A percentile compares a stretch with the other conserved stretches of the same genome.
phyloP scores from a whole-genome alignment of 2,329 filamentous ascomycete genomes.

The Venturia pyrina region DNA sequence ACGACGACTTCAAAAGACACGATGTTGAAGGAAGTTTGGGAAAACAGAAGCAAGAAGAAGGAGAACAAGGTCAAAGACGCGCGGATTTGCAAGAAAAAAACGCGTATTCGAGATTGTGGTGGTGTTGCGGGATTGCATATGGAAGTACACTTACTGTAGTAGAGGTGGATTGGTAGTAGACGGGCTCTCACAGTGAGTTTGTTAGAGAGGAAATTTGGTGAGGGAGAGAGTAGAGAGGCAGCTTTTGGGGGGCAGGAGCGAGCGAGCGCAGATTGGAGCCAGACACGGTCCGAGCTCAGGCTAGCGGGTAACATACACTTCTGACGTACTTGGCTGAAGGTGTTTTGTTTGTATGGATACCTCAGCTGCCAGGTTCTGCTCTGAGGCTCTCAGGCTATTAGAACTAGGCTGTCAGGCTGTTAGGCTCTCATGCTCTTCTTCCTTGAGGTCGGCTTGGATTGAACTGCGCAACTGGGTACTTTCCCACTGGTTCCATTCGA shows the following conservation, averaged over 20 bases:
- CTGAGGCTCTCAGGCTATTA: too few relatives aligned
- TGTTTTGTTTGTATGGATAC: not conserved
- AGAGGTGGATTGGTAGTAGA: not conserved
- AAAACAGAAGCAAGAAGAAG: conserved; percentile 16
- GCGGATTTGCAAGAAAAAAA: conserved; percentile 15
- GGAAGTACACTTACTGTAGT: not conserved
- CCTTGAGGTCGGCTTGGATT: too few relatives aligned
- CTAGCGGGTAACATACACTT: not conserved
- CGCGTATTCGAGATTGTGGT: conserved; percentile 12
- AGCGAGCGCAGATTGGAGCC: not conserved
- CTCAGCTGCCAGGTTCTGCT: too few relatives aligned
- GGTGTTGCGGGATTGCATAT: conserved; percentile 3
- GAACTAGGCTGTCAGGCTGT: too few relatives aligned
- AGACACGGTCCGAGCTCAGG: not conserved
- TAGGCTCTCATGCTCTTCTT: too few relatives aligned
- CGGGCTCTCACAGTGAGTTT: not conserved
- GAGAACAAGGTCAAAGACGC: conserved; percentile 16
- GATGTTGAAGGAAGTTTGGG: conserved; percentile 20
- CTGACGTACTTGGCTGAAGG: not conserved
- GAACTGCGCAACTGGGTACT: too few relatives aligned
- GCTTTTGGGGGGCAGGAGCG: not conserved
- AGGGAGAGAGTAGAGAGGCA: conserved; percentile 1
- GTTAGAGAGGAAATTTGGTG: conserved; percentile 5
- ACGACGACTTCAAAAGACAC: conserved; percentile 9
- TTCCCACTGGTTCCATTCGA: too few relatives aligned